Percentiles rank a stretch among this genome's conserved stretches.
Evolutionary conservation across 768 basidiomycete species (phyloP).

Genomic region (Podaxis sp.): DNA sequence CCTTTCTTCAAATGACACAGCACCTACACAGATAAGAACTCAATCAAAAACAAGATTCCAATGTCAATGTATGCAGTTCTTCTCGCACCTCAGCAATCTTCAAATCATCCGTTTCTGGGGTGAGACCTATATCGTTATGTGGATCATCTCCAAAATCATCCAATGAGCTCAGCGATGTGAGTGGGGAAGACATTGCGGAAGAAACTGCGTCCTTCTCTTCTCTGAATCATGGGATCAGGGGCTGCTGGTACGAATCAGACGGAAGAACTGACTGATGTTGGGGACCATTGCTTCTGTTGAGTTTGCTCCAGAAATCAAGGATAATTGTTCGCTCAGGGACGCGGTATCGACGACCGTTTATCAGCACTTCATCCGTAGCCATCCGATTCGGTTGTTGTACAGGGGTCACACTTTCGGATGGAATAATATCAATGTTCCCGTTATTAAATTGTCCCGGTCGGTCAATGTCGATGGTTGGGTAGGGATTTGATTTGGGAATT

Average conservation of each 20-base stretch:
- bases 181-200: conserved; percentile 63
- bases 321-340: conserved; percentile 90
- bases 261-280: conserved; percentile 35
- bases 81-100: conserved; percentile 54
- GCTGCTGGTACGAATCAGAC: not conserved
- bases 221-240: conserved; percentile 18
- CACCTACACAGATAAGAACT: conserved; percentile 17
- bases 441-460: conserved; percentile 77
- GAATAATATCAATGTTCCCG: conserved; percentile 86
- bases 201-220: conserved; percentile 26
- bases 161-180: conserved; percentile 70
- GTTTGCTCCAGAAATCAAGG: conserved; percentile 93
- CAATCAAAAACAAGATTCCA: not conserved
- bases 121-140: conserved; percentile 19
- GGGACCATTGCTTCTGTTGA: conserved; percentile 41
- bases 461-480: conserved; percentile 66
- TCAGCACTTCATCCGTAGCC: conserved; percentile 75
- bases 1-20: conserved; percentile 21
- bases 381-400: conserved; percentile 33
- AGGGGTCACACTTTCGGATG: conserved; percentile 49
- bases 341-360: conserved; percentile 86
- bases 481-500: conserved; percentile 64
- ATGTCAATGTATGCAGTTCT: not conserved
- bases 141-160: conserved; percentile 50
- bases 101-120: conserved; percentile 43